phyloP scores from a whole-genome alignment of 2,329 filamentous ascomycete species.

The Ceratocystis smalleyi region DNA sequence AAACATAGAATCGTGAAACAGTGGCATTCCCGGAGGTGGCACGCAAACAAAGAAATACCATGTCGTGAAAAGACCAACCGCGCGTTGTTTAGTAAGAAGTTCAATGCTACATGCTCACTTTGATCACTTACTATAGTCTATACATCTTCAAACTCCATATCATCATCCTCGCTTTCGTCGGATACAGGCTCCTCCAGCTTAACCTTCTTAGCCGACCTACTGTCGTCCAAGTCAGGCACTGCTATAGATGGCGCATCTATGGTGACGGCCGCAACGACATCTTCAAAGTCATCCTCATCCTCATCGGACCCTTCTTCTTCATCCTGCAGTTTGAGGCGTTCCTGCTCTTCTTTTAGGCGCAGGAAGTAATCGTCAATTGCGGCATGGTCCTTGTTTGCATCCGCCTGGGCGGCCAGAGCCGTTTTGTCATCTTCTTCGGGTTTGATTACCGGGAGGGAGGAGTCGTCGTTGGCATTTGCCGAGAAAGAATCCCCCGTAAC shows the following conservation, averaged over 20 bases:
- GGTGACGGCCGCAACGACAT: conserved; percentile 28
- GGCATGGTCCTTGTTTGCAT: conserved; percentile 37
- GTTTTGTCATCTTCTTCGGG: conserved; percentile 35
- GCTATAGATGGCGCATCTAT: conserved; percentile 13
- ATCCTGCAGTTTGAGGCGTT: conserved; percentile 22
- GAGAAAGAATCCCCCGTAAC: conserved; percentile 48
- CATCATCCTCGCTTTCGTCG: conserved; percentile 32
- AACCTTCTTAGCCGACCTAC: conserved; percentile 38
- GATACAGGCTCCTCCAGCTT: conserved; percentile 37
- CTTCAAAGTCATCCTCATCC: conserved; percentile 32
- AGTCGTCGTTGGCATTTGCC: conserved; percentile 21
- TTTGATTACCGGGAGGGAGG: conserved; percentile 21
- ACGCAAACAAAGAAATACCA: not conserved
- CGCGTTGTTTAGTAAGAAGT: too few species aligned
- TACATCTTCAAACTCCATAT: conserved; percentile 45
- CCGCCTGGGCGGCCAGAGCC: conserved; percentile 24
- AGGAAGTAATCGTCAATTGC: conserved; percentile 54
- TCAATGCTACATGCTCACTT: too few species aligned
- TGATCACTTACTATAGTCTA: conserved; percentile 18
- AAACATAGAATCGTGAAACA: not conserved
- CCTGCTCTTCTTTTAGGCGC: conserved; percentile 46
- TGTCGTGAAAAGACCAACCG: not conserved
- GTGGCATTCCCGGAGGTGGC: not conserved
- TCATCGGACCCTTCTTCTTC: conserved; percentile 20
- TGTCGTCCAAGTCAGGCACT: conserved; percentile 8